phyloP scores from a whole-genome alignment of 2,329 filamentous ascomycete genomes.

The Ascochyta koolunga region DNA sequence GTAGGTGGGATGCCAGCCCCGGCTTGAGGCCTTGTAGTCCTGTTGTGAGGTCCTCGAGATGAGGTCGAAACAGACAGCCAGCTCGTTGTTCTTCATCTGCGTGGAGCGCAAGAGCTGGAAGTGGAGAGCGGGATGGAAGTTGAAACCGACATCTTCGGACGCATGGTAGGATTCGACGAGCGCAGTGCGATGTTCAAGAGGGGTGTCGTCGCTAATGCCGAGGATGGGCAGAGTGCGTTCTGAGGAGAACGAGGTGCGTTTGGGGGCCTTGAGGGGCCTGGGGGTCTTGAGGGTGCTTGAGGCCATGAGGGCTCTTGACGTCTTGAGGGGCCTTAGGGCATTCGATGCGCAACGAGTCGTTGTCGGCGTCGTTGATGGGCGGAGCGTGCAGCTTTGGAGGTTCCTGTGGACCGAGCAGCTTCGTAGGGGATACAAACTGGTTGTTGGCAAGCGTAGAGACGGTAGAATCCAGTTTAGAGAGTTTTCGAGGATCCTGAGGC shows the following conservation, averaged over 20 bases:
- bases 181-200: conserved; percentile 2
- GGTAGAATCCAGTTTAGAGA: conserved; percentile 5
- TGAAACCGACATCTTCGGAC: neutral
- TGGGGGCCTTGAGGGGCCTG: neutral
- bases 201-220: neutral
- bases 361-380: neutral
- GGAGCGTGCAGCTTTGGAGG: neutral
- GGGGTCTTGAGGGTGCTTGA: no score
- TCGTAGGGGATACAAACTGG: neutral
- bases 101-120: conserved; percentile 34
- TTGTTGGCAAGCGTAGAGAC: neutral
- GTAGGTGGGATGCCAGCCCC: conserved; percentile 66
- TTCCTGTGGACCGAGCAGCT: neutral
- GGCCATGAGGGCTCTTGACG: no score
- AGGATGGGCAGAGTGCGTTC: neutral
- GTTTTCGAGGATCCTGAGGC: conserved; percentile 3
- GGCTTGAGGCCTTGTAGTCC: conserved; percentile 67
- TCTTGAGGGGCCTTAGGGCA: neutral
- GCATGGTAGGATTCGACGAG: conserved; percentile 6
- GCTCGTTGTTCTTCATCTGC: conserved; percentile 44
- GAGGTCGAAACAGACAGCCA: conserved; percentile 60
- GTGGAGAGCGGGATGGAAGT: conserved; percentile 2
- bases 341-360: neutral
- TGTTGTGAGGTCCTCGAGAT: conserved; percentile 67
- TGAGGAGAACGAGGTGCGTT: neutral